Conservation (phyloP, 306 rosid genomes). For the Coriaria nepalensis region DNA sequence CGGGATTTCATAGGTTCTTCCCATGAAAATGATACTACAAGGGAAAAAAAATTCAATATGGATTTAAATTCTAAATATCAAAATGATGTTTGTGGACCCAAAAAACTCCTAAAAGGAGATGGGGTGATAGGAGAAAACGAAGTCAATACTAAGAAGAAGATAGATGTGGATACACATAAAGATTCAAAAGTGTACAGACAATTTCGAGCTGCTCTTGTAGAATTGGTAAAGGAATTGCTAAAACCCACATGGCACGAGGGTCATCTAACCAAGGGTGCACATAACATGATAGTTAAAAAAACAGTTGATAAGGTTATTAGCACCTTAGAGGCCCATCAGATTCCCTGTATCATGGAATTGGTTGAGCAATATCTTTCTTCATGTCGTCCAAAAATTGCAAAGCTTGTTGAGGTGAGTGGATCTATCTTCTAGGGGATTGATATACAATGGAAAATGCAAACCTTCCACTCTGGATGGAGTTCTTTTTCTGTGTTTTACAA, state of each 20-base stretch:
- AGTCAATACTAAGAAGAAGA: conserved; percentile 28
- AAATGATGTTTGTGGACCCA: conserved; percentile 32
- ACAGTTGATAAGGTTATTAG: conserved; percentile 72
- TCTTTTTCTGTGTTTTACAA: conserved; percentile 27
- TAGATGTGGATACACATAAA: conserved; percentile 32
- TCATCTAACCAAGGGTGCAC: conserved; percentile 65
- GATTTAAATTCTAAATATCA: conserved; percentile 25
- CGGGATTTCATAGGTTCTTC: conserved; percentile 19
- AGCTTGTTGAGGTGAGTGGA: conserved; percentile 70
- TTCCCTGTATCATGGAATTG: conserved; percentile 47
- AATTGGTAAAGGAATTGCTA: conserved; percentile 68
- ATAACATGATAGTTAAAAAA: conserved; percentile 64
- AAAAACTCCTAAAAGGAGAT: conserved; percentile 30
- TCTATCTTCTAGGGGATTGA: conserved; percentile 13
- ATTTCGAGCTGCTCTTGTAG: conserved; percentile 65
- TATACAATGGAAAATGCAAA: conserved; percentile 11
- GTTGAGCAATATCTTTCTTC: conserved; percentile 52
- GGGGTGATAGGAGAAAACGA: conserved; percentile 30
- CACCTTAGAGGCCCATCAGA: conserved; percentile 56
- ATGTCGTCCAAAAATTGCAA: conserved; percentile 51
- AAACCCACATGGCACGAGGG: conserved; percentile 92
- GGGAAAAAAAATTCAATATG: conserved; percentile 16
- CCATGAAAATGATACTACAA: conserved; percentile 19
- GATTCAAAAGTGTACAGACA: conserved; percentile 41
- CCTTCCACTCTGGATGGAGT: conserved; percentile 9